A percentile compares a stretch with the other conserved stretches of the same genome.
These are phyloP conservation scores for Daldinia sp. DNA, from an alignment of 2,329 filamentous ascomycete species.

Conservation along the genomic window DNA sequence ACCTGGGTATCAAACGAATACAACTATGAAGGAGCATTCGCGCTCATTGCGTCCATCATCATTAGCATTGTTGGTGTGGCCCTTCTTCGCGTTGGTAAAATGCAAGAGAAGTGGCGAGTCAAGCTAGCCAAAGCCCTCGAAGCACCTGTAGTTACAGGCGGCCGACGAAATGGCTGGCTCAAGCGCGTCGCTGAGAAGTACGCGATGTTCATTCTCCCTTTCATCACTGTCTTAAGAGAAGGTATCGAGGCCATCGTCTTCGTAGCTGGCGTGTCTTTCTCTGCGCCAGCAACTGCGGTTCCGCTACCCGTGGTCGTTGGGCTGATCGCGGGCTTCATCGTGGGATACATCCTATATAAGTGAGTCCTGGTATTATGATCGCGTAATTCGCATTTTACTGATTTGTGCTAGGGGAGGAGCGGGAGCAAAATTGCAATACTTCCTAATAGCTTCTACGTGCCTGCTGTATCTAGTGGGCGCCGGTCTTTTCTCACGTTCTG, in stretches of 20 bases:
- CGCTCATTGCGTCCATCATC: slow-evolving; percentile 79
- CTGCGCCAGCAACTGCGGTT: slow-evolving; percentile 79
- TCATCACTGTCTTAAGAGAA: slow-evolving; percentile 88
- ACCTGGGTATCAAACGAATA: slow-evolving; percentile 76
- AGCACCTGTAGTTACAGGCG: slow-evolving; percentile 59
- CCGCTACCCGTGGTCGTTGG: slow-evolving; percentile 82
- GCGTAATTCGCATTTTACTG: neutral
- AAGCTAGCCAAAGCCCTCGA: slow-evolving; percentile 81
- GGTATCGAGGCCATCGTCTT: slow-evolving; percentile 90
- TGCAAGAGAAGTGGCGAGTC: slow-evolving; percentile 88
- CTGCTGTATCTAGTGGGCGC: slow-evolving; percentile 87
- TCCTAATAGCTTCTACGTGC: slow-evolving; percentile 85
- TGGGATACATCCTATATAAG: slow-evolving; percentile 85
- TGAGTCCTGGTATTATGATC: slow-evolving; percentile 57
- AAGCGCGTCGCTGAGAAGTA: slow-evolving; percentile 80
- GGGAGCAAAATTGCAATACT: slow-evolving; percentile 75
- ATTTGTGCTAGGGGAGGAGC: slow-evolving; percentile 66
- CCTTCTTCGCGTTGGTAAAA: slow-evolving; percentile 82
- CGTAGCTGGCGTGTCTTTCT: slow-evolving; percentile 84
- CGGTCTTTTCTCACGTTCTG: slow-evolving; percentile 80
- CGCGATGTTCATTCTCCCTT: slow-evolving; percentile 86
- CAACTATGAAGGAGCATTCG: slow-evolving; percentile 85
- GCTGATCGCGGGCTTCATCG: slow-evolving; percentile 71
- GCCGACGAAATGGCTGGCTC: slow-evolving; percentile 58
- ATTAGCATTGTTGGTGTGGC: slow-evolving; percentile 86